These are phyloP conservation scores for Parascedosporium putredinis DNA, from an alignment of 2,329 filamentous ascomycete species.

Conservation along the genomic window DNA sequence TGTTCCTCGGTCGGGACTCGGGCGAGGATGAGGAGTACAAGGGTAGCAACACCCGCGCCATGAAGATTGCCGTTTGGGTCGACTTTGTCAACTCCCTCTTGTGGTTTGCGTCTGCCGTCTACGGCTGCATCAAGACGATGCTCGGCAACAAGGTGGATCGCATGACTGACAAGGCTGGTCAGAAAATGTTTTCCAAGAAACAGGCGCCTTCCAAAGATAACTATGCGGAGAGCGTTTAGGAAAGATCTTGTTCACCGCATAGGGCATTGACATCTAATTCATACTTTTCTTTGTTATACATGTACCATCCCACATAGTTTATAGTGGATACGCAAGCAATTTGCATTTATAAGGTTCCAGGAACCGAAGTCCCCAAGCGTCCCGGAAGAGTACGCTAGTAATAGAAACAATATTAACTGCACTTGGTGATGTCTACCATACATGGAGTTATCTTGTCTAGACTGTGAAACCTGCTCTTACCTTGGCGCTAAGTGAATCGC, in stretches of 20 bases:
- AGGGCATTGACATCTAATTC: background rate
- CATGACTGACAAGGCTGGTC: constrained; percentile 24
- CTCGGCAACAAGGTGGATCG: constrained; percentile 30
- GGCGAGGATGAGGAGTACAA: constrained; percentile 37
- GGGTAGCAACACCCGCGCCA: constrained; percentile 32
- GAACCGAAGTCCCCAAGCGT: too few relatives aligned
- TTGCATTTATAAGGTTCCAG: too few relatives aligned
- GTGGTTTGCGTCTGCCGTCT: constrained; percentile 44
- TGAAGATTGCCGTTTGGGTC: constrained; percentile 66
- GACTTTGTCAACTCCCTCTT: constrained; percentile 57
- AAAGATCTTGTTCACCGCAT: background rate
- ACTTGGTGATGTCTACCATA: too few relatives aligned
- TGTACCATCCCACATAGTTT: too few relatives aligned
- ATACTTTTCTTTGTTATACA: background rate
- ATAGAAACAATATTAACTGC: too few relatives aligned
- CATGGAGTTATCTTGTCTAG: too few relatives aligned
- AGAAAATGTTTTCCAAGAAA: constrained; percentile 28
- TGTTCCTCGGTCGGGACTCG: constrained; percentile 55
- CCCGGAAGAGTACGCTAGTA: too few relatives aligned
- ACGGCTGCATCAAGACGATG: constrained; percentile 29
- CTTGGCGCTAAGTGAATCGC: too few relatives aligned
- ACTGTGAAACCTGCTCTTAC: too few relatives aligned
- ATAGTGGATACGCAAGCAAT: too few relatives aligned
- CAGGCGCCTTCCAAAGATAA: constrained; percentile 16
- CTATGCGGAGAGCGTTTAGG: constrained; percentile 21